A percentile compares a stretch with the other conserved stretches of the same genome.
phyloP scores from a whole-genome alignment of 2,329 filamentous ascomycete species.

The Cercospora sp. region DNA sequence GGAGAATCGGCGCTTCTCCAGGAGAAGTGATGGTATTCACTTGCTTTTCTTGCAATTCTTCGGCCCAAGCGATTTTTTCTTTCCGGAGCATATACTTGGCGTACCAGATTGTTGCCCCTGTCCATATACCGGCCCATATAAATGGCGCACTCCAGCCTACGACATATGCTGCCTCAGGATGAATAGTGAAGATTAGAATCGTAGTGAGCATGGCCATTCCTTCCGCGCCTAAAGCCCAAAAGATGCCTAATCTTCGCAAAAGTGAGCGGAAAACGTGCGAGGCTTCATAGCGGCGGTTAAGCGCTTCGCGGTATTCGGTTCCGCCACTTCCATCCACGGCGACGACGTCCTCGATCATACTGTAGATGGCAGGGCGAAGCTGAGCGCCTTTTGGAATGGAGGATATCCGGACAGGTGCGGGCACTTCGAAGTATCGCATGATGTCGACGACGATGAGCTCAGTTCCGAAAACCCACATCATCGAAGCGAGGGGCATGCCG shows the following conservation, averaged over 20 bases:
- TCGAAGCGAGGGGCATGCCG: conserved; percentile 54
- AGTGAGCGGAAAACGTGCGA: conserved; percentile 56
- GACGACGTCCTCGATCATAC: conserved; percentile 56
- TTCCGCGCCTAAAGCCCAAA: conserved; percentile 53
- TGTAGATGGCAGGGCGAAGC: conserved; percentile 56
- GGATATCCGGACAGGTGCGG: conserved; percentile 54
- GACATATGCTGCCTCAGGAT: conserved; percentile 50
- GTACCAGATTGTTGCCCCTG: conserved; percentile 48
- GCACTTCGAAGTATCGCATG: conserved; percentile 47
- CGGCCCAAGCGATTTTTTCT: conserved; percentile 40
- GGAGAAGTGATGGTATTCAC: neutral
- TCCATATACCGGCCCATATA: conserved; percentile 52
- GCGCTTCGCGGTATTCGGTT: conserved; percentile 53
- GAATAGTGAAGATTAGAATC: conserved; percentile 50
- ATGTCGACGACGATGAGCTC: conserved; percentile 54
- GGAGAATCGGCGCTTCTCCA: neutral
- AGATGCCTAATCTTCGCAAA: conserved; percentile 53
- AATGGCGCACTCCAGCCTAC: conserved; percentile 54
- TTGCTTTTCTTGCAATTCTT: conserved; percentile 37
- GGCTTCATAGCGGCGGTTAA: conserved; percentile 55
- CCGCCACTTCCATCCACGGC: conserved; percentile 56
- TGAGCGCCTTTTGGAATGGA: conserved; percentile 53
- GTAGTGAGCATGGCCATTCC: conserved; percentile 45
- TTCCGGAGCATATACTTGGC: conserved; percentile 43
- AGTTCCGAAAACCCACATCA: conserved; percentile 55